Percentiles rank a stretch among this genome's conserved stretches.
phyloP scores from a whole-genome alignment of 306 rosid genomes.

The Cucurbita pepo region DNA sequence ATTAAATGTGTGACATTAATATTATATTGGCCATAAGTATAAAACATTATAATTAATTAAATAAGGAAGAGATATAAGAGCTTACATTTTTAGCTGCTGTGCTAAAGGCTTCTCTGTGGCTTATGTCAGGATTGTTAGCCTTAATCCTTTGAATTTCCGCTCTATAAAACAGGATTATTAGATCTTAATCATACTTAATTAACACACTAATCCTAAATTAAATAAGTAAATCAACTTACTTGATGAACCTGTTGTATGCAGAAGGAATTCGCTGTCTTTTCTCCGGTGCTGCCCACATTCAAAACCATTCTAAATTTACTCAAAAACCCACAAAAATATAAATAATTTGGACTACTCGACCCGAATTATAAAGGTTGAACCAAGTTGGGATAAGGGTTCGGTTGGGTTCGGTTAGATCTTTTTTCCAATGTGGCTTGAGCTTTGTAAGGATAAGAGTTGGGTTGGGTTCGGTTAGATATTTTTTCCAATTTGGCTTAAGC shows the following conservation, averaged over 20 bases:
- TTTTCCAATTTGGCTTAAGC: too few relatives aligned
- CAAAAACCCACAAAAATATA: not conserved
- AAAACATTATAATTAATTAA: not conserved
- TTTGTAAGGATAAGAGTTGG: too few relatives aligned
- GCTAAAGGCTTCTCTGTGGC: conserved; percentile 96
- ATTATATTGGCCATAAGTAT: not conserved
- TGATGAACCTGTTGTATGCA: conserved; percentile 88
- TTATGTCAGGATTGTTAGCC: conserved; percentile 82
- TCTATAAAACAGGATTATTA: conserved; percentile 18
- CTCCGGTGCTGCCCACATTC: conserved; percentile 58
- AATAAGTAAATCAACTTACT: conserved; percentile 34
- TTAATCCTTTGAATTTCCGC: conserved; percentile 99
- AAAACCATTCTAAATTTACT: not conserved
- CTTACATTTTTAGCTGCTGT: conserved; percentile 95
- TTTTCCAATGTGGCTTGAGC: too few relatives aligned
- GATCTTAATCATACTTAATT: not conserved
- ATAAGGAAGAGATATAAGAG: not conserved
- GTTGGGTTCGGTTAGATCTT: too few relatives aligned
- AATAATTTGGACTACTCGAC: too few relatives aligned
- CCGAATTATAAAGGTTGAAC: too few relatives aligned
- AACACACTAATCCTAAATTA: not conserved
- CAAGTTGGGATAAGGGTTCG: too few relatives aligned
- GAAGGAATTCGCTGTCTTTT: conserved; percentile 97
- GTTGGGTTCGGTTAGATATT: too few relatives aligned
- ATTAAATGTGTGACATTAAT: not conserved